Percentiles rank a stretch among this genome's conserved stretches.
These are phyloP conservation scores for Porphyrellus cyaneotinctus DNA, from an alignment of 768 basidiomycete species.

Conservation along the genomic window DNA sequence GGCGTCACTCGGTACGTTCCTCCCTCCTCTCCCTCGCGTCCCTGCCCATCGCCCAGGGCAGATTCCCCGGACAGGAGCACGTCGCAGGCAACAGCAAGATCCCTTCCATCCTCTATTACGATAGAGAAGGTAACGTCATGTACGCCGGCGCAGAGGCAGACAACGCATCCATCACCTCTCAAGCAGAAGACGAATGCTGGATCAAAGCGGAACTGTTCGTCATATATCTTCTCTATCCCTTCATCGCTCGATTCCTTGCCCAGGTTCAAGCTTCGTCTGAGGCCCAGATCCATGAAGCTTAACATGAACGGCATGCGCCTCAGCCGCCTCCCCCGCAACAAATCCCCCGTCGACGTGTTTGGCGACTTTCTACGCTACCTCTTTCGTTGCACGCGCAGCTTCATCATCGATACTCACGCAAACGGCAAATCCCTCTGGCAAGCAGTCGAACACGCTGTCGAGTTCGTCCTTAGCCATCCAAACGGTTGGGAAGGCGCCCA, in stretches of 20 bases:
- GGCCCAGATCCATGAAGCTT: constrained; percentile 73
- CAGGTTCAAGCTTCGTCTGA: constrained; percentile 77
- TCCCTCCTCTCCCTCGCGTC: background rate
- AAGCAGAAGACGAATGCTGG: constrained; percentile 78
- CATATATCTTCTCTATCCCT: background rate
- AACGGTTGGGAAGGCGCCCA: constrained; percentile 80
- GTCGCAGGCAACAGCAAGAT: constrained; percentile 84
- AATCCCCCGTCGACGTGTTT: constrained; percentile 69
- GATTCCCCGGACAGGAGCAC: constrained; percentile 83
- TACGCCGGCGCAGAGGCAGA: constrained; percentile 80
- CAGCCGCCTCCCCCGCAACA: constrained; percentile 59
- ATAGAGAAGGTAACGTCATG: constrained; percentile 58
- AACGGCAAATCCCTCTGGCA: constrained; percentile 66
- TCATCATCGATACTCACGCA: constrained; percentile 82
- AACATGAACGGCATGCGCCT: constrained; percentile 84
- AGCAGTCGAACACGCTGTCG: constrained; percentile 63
- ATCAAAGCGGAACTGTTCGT: constrained; percentile 71
- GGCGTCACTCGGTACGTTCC: constrained; percentile 66
- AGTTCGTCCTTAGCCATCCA: constrained; percentile 75
- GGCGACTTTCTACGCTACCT: constrained; percentile 77
- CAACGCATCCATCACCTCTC: constrained; percentile 47
- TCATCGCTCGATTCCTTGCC: background rate
- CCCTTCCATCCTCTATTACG: constrained; percentile 73
- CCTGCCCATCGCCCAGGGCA: constrained; percentile 29
- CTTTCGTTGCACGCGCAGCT: constrained; percentile 67